Evolutionary conservation across 177 flowering plant genomes (phyloP), one percentile per base, ranked within the genome.

Genomic region (Vitis hybrid): DNA sequence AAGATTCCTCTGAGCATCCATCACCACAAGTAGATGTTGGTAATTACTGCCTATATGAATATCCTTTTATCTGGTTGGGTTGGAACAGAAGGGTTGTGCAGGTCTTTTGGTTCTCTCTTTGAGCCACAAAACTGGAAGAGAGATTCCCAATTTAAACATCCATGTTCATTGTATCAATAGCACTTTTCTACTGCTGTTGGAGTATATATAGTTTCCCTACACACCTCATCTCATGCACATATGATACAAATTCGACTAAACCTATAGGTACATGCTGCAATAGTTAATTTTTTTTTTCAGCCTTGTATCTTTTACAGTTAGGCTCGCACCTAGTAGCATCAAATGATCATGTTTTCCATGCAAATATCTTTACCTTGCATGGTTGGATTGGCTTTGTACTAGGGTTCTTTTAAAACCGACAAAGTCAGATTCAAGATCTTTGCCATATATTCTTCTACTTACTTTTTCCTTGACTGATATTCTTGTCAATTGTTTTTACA

Each of bases 21-120:
- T 75, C 83, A 68, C 76, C 65, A 77, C 83, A 76, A 76, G 77
- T 75, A 71, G 89, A 75, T 78, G 94, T 86, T 91, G 99, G 99
- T 95, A 95, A 95, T 88, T 68, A 80, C 78, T 83, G 80, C 62
- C 77, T 83, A 64, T 65, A 64, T 75, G 65, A 67, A 58, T 69
- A 18, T 70, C 12, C 46, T 54, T 70, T 75, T 68, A 58, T 67
- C 61, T 64, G 63, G 35, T 58, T 72, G 53, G 53, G 56, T 65
- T 66, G 53, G 7, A 21, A 48, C 11, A 17, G 57, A 32, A 24
- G 24, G 52, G 10, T 56, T 51, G 24, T 66, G 49, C 35, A 18
- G 46, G n/a, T 24, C 24, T 24, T 65, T 46, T 41, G 32, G 30
- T n/a, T 6, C n/a, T 69, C 18, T 46, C 11, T 52, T 3, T 24